Conservation (phyloP, 2,329 filamentous ascomycete species). For the Epichloe elymi region DNA sequence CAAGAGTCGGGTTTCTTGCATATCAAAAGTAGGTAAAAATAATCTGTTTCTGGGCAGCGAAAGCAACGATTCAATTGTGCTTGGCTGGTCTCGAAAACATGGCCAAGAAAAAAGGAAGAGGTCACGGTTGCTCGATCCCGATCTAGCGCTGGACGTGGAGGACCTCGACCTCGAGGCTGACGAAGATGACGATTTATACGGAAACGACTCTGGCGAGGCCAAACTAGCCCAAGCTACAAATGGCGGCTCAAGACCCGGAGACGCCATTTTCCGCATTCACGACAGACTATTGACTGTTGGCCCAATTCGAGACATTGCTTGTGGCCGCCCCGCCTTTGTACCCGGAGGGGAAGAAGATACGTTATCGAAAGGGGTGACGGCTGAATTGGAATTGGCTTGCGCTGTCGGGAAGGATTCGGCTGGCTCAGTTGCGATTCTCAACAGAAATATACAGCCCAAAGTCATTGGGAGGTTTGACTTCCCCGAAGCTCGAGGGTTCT, state of each 20-base stretch:
- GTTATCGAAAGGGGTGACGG: slow-evolving; percentile 32
- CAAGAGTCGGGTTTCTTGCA: slow-evolving; percentile 51
- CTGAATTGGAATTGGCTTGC: slow-evolving; percentile 45
- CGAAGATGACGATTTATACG: slow-evolving; percentile 49
- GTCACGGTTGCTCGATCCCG: slow-evolving; percentile 42
- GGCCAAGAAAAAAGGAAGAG: slow-evolving; percentile 49
- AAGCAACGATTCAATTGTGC: slow-evolving; percentile 62
- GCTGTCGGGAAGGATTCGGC: slow-evolving; percentile 51
- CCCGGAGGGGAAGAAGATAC: slow-evolving; percentile 32
- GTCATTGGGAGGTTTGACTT: slow-evolving; percentile 59
- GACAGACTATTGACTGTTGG: slow-evolving; percentile 68
- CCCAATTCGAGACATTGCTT: slow-evolving; percentile 61
- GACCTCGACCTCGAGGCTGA: slow-evolving; percentile 45
- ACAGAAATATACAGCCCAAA: slow-evolving; percentile 62
- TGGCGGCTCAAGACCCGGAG: slow-evolving; percentile 38
- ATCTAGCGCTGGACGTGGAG: slow-evolving; percentile 35
- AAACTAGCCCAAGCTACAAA: slow-evolving; percentile 31
- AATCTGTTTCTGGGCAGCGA: slow-evolving; percentile 78
- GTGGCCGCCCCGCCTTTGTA: slow-evolving; percentile 43
- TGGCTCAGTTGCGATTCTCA: slow-evolving; percentile 62
- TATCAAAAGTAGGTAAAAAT: slow-evolving; percentile 53
- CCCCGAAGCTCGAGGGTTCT: slow-evolving; percentile 61
- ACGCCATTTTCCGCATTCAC: slow-evolving; percentile 62
- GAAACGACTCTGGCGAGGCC: slow-evolving; percentile 50
- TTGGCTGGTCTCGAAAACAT: slow-evolving; percentile 65